These are phyloP conservation scores for Diaporthe caulivora DNA, from an alignment of 2,329 filamentous ascomycete species.

Conservation along the genomic window DNA sequence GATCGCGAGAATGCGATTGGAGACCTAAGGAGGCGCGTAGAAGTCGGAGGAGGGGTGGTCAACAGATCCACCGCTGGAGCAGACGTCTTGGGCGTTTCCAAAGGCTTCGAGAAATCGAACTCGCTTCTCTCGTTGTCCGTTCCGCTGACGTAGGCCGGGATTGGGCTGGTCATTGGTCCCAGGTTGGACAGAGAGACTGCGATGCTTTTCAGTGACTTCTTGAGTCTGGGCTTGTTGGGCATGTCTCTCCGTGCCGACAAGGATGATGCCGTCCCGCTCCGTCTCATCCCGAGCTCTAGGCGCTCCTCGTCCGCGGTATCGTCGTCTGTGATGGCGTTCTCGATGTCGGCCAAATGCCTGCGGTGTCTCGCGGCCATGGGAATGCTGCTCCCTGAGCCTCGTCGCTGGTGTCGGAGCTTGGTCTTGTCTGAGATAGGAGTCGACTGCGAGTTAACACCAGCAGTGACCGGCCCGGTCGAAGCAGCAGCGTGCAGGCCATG, in stretches of 20 bases:
- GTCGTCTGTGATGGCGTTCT: conserved; percentile 53
- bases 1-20: conserved; percentile 29
- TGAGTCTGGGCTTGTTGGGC: conserved; percentile 42
- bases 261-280: conserved; percentile 19
- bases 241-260: conserved; percentile 1
- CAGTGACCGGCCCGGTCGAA: conserved; percentile 34
- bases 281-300: conserved; percentile 43
- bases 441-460: conserved; percentile 23
- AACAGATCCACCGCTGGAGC: not conserved
- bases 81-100: conserved; percentile 18
- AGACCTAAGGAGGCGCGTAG: conserved; percentile 7
- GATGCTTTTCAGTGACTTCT: conserved; percentile 43
- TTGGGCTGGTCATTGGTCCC: conserved; percentile 37
- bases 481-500: conserved; percentile 40
- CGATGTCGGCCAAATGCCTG: conserved; percentile 51
- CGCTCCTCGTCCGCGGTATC: conserved; percentile 46
- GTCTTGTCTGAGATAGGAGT: conserved; percentile 4
- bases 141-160: conserved; percentile 17
- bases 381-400: conserved; percentile 65
- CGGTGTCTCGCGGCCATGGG: conserved; percentile 53
- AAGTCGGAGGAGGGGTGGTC: not conserved
- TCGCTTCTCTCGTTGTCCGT: conserved; percentile 18
- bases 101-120: conserved; percentile 44
- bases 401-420: conserved; percentile 50
- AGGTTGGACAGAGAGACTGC: conserved; percentile 38